phyloP scores from a whole-genome alignment of 768 basidiomycete species.

The Tubosaeta brunneosetosa region DNA sequence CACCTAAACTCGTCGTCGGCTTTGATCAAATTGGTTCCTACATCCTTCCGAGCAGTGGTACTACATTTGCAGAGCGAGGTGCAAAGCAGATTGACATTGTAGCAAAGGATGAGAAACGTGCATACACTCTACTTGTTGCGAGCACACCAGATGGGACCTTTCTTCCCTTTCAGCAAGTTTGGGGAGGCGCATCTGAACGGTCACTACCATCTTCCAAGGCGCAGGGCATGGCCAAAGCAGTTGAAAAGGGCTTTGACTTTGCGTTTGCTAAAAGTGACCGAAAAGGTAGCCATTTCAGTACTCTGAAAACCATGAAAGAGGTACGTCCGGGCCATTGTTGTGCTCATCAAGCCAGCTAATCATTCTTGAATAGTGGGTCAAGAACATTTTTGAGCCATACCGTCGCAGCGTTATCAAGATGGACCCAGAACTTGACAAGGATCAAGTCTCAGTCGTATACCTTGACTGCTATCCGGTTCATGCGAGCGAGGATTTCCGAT shows the following conservation, averaged over 20 bases:
- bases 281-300: not conserved
- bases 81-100: slow-evolving; percentile 16
- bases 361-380: slow-evolving; percentile 5
- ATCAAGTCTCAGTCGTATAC: slow-evolving; percentile 20
- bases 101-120: slow-evolving; percentile 28
- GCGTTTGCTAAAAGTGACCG: slow-evolving; percentile 18
- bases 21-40: not conserved
- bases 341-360: no score
- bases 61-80: not conserved
- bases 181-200: slow-evolving; percentile 11
- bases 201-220: slow-evolving; percentile 15
- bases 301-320: slow-evolving; percentile 26
- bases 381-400: slow-evolving; percentile 13
- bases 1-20: not conserved
- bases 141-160: slow-evolving; percentile 21
- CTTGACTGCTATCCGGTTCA: slow-evolving; percentile 30
- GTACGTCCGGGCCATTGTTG: no score
- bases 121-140: slow-evolving; percentile 28
- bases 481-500: slow-evolving; percentile 17
- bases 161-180: slow-evolving; percentile 33
- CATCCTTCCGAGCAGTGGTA: not conserved
- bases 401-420: slow-evolving; percentile 4
- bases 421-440: slow-evolving; percentile 3
- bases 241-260: slow-evolving; percentile 18
- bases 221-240: slow-evolving; percentile 10